phyloP scores from a whole-genome alignment of 129 eudicot species.

The Escallonia rubra region DNA sequence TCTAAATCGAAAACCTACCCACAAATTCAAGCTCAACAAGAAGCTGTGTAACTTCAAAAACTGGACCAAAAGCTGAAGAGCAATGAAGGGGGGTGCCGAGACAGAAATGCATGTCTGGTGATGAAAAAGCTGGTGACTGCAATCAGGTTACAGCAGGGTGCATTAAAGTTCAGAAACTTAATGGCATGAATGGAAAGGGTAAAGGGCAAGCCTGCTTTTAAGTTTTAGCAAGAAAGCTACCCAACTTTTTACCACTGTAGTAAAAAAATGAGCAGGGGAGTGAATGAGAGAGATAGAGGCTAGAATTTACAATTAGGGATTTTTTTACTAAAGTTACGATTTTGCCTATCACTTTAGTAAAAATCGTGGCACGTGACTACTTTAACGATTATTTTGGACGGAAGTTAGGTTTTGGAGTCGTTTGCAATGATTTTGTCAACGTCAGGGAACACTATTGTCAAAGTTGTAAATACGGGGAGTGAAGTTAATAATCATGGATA shows the following conservation, averaged over 20 bases:
- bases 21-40: background rate
- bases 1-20: background rate
- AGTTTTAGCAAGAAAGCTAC: conserved; percentile 1
- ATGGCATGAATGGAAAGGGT: background rate
- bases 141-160: background rate
- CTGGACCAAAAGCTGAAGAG: background rate
- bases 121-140: background rate
- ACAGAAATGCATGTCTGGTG: background rate
- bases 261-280: conserved; percentile 4
- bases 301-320: too few species aligned
- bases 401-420: too few species aligned
- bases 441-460: too few species aligned
- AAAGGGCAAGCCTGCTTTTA: background rate
- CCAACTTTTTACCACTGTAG: conserved; percentile 6
- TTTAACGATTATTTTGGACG: too few species aligned
- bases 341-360: too few species aligned
- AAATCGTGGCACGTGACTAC: too few species aligned
- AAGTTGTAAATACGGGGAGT: too few species aligned
- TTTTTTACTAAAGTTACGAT: too few species aligned
- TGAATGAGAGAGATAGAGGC: background rate
- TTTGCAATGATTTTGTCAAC: too few species aligned
- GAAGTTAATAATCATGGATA: too few species aligned
- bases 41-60: background rate
- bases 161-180: conserved; percentile 11
- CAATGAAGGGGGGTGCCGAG: background rate